Percentiles rank a stretch among this genome's conserved stretches.
Evolutionary conservation across 1,284 basidiomycete species (phyloP).

Genomic region (Agroathelia rolfsii): DNA sequence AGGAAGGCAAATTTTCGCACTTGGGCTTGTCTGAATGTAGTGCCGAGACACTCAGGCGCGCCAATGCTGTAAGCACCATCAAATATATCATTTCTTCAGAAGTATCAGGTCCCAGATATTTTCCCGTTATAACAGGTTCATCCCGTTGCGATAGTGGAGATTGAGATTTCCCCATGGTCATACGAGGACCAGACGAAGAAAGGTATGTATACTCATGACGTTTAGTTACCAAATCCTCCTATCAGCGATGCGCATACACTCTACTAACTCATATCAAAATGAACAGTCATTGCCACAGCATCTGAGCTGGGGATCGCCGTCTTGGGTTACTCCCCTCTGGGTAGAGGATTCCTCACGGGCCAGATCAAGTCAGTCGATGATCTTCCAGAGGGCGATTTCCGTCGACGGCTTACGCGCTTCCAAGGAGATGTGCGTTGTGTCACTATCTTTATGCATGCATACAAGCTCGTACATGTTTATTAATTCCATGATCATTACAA

Average conservation of each 20-base stretch:
- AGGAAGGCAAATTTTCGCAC: conserved; percentile 37
- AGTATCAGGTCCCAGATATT: too few species aligned
- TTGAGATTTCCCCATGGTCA: conserved; percentile 44
- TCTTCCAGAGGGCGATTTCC: conserved; percentile 18
- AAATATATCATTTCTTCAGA: too few species aligned
- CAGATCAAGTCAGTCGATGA: conserved; percentile 35
- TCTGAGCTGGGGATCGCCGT: conserved; percentile 41
- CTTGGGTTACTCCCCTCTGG: conserved; percentile 48
- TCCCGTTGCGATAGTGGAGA: conserved; percentile 38
- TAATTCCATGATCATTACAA: too few species aligned
- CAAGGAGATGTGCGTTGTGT: conserved; percentile 17
- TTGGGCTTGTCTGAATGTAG: conserved; percentile 45
- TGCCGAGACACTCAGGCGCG: conserved; percentile 38
- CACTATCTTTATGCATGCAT: conserved; percentile 9
- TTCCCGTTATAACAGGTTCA: too few species aligned
- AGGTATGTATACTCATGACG: too few species aligned
- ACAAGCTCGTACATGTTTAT: too few species aligned
- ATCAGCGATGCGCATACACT: too few species aligned
- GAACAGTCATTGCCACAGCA: conserved; percentile 25
- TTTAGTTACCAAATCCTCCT: conserved; percentile 34
- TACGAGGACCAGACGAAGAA: too few species aligned
- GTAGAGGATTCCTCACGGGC: conserved; percentile 46
- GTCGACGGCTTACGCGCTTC: conserved; percentile 17
- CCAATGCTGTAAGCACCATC: conserved; percentile 23
- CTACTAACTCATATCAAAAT: not conserved